Evolutionary conservation across 495 filamentous ascomycete species (phyloP).

Genomic region (Staphylotrichum tortipilum): DNA sequence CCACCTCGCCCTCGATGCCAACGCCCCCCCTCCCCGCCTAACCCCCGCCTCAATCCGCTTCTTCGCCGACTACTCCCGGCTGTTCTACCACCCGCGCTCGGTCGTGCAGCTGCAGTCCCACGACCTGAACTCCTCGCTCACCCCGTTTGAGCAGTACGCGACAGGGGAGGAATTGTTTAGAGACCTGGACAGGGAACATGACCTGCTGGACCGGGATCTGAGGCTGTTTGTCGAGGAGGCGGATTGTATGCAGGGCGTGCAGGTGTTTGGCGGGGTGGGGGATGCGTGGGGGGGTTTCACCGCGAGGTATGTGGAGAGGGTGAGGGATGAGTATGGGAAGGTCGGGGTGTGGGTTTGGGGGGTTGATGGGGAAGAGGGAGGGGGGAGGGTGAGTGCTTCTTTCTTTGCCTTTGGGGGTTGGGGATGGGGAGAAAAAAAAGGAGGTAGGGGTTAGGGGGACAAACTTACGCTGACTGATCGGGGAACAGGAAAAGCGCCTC

Average conservation of each 20-base stretch:
- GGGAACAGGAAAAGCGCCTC: conserved; percentile 6
- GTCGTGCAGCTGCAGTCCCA: conserved; percentile 84
- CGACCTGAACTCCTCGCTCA: conserved; percentile 56
- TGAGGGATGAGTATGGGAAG: conserved; percentile 90
- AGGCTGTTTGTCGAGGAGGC: conserved; percentile 85
- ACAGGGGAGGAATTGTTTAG: conserved; percentile 77
- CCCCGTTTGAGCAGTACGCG: conserved; percentile 74
- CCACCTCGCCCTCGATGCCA: conserved; percentile 62
- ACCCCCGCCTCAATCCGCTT: conserved; percentile 67
- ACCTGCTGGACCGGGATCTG: conserved; percentile 81
- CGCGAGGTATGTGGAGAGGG: conserved; percentile 63
- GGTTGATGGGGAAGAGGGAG: conserved; percentile 52
- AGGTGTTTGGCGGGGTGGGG: conserved; percentile 68
- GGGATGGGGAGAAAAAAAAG: not conserved
- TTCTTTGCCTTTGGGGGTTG: not conserved
- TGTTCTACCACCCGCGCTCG: conserved; percentile 87
- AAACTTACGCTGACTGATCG: not conserved
- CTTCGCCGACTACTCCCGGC: conserved; percentile 90
- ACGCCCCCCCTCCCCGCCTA: conserved; percentile 52
- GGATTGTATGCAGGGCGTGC: conserved; percentile 81
- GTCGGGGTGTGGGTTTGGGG: conserved; percentile 75
- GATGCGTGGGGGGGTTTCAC: conserved; percentile 94
- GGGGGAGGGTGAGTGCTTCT: conserved; percentile 47
- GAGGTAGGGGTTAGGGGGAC: no score
- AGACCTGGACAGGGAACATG: conserved; percentile 72